These are phyloP conservation scores for Vicia villosa DNA, from an alignment of 306 rosid species.

Conservation along the genomic window DNA sequence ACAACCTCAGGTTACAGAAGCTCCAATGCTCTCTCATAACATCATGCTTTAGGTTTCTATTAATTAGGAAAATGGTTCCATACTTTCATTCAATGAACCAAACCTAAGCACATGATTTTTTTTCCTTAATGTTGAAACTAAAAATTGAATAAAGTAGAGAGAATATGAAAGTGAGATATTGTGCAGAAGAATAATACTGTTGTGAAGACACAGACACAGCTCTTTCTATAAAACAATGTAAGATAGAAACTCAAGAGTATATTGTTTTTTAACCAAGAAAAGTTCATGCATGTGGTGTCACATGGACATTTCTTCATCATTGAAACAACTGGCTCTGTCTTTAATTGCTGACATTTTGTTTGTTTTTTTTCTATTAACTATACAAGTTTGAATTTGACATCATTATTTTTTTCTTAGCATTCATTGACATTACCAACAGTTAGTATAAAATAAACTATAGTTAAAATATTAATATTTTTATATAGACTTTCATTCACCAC, in stretches of 20 bases:
- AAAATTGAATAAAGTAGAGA: slow-evolving; percentile 6
- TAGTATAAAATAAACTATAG: neutral
- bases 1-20: neutral
- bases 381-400: slow-evolving; percentile 41
- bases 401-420: slow-evolving; percentile 31
- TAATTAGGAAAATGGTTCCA: neutral
- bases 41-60: slow-evolving; percentile 8
- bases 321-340: slow-evolving; percentile 31
- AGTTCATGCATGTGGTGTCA: slow-evolving; percentile 55
- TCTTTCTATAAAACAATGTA: slow-evolving; percentile 31
- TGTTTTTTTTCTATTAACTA: neutral
- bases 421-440: slow-evolving; percentile 25
- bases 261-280: slow-evolving; percentile 41
- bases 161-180: slow-evolving; percentile 30
- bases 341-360: slow-evolving; percentile 7
- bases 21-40: neutral
- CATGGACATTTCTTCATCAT: slow-evolving; percentile 37
- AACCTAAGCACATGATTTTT: neutral
- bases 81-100: neutral
- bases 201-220: slow-evolving; percentile 28
- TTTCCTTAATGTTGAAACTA: neutral
- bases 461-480: slow-evolving; percentile 7
- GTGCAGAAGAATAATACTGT: slow-evolving; percentile 31
- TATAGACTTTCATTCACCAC: slow-evolving; percentile 9
- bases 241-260: slow-evolving; percentile 28